These are phyloP conservation scores for Candida labiduridarum DNA, from an alignment of 1,139 yeast species.

Conservation along the genomic window DNA sequence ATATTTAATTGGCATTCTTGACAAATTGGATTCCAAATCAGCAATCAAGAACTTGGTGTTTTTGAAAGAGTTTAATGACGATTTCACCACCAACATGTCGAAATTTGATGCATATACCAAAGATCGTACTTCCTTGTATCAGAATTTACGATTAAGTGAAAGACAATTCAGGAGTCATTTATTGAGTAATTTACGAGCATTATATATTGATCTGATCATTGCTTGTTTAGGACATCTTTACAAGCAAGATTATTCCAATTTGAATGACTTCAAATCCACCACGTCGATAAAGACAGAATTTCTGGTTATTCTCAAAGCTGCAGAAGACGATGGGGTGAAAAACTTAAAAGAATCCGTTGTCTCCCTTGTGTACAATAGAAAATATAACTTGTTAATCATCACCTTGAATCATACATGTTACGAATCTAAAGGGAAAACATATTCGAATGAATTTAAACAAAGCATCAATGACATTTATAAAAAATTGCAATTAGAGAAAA, in stretches of 20 bases:
- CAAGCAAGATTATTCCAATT: conserved; percentile 36
- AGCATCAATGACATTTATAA: conserved; percentile 19
- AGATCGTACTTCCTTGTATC: conserved; percentile 7
- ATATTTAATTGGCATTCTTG: conserved; percentile 31
- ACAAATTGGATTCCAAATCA: conserved; percentile 21
- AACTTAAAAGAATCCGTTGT: conserved; percentile 16
- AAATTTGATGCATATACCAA: conserved; percentile 12
- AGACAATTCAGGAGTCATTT: conserved; percentile 40
- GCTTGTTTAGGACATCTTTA: conserved; percentile 37
- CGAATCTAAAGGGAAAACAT: conserved; percentile 11
- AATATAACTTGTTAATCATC: conserved; percentile 22
- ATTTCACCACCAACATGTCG: conserved; percentile 32
- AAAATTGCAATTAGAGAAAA: conserved; percentile 20
- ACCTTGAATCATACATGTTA: conserved; percentile 23
- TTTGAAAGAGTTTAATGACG: conserved; percentile 38
- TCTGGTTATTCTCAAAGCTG: conserved; percentile 9
- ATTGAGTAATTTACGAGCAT: conserved; percentile 37
- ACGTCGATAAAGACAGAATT: conserved; percentile 25
- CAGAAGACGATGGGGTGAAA: conserved; percentile 6
- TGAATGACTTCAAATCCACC: conserved; percentile 28
- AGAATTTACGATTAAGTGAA: conserved; percentile 24
- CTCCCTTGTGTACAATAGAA: conserved; percentile 14
- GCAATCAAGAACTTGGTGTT: conserved; percentile 35
- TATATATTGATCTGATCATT: conserved; percentile 44
- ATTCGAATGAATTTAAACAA: conserved; percentile 14